Conservation (phyloP, 805 yeast species). For the Ogataea siamensis region DNA sequence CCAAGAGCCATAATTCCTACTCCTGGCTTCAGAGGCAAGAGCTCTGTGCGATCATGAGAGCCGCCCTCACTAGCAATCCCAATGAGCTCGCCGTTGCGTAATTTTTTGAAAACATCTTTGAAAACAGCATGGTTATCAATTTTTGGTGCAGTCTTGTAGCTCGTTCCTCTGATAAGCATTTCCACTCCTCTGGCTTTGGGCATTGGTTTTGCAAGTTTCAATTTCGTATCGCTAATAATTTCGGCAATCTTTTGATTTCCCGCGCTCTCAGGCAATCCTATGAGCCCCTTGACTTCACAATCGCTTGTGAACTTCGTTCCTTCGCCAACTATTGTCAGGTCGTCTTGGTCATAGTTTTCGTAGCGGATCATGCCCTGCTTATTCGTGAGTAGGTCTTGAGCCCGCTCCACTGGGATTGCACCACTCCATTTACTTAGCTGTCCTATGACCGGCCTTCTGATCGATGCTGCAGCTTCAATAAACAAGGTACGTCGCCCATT, state of each 20-base stretch:
- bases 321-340: slow-evolving; percentile 58
- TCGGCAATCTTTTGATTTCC: slow-evolving; percentile 75
- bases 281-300: slow-evolving; percentile 61
- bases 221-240: slow-evolving; percentile 66
- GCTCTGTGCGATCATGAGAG: slow-evolving; percentile 91
- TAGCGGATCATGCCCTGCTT: slow-evolving; percentile 60
- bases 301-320: slow-evolving; percentile 67
- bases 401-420: slow-evolving; percentile 87
- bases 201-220: slow-evolving; percentile 69
- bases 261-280: slow-evolving; percentile 73
- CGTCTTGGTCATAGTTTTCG: slow-evolving; percentile 46
- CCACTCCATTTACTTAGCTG: slow-evolving; percentile 68
- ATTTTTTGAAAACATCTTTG: slow-evolving; percentile 73
- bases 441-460: slow-evolving; percentile 68
- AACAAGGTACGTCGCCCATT: slow-evolving; percentile 72
- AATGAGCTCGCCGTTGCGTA: slow-evolving; percentile 67
- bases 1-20: slow-evolving; percentile 98
- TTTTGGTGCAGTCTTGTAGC: slow-evolving; percentile 69
- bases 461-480: slow-evolving; percentile 80
- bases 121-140: slow-evolving; percentile 82
- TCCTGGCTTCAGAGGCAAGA: slow-evolving; percentile 93
- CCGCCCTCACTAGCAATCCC: slow-evolving; percentile 99
- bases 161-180: slow-evolving; percentile 49
- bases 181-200: slow-evolving; percentile 47
- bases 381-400: slow-evolving; percentile 72